Conservation (phyloP, 1,284 basidiomycete genomes). For the Cystobasidiaceae sp. region DNA sequence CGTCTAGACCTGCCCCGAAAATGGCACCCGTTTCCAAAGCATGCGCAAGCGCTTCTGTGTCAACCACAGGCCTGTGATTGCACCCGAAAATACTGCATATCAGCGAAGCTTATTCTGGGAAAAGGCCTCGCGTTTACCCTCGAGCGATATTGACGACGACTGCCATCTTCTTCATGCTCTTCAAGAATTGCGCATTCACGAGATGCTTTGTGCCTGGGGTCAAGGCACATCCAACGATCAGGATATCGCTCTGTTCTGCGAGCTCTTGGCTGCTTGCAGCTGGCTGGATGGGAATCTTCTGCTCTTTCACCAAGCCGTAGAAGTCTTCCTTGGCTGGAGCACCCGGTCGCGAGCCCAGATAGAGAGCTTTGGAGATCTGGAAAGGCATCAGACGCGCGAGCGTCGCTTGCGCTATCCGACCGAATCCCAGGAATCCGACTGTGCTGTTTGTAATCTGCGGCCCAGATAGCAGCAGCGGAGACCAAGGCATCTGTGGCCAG, state of each 20-base stretch:
- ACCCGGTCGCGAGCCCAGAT: constrained; percentile 49
- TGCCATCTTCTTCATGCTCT: constrained; percentile 74
- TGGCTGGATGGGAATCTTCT: constrained; percentile 29
- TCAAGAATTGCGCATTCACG: constrained; percentile 65
- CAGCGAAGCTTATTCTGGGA: constrained; percentile 29
- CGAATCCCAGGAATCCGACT: constrained; percentile 87
- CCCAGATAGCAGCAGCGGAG: constrained; percentile 73
- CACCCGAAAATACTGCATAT: constrained; percentile 39
- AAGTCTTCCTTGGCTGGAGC: constrained; percentile 33
- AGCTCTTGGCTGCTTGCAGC: constrained; percentile 54
- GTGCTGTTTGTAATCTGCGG: constrained; percentile 58
- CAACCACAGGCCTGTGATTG: constrained; percentile 61
- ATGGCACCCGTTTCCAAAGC: constrained; percentile 72
- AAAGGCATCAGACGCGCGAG: constrained; percentile 72
- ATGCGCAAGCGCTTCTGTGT: constrained; percentile 70
- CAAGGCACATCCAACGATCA: constrained; percentile 79
- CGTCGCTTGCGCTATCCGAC: constrained; percentile 78
- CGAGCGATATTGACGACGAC: constrained; percentile 75
- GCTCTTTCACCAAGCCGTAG: constrained; percentile 8
- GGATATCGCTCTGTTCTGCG: constrained; percentile 66
- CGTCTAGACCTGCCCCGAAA: constrained; percentile 88
- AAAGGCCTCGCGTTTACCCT: constrained; percentile 50
- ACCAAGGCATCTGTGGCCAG: constrained; percentile 67
- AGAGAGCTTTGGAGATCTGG: constrained; percentile 64
- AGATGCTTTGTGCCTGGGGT: constrained; percentile 66